Percentiles rank a stretch among this genome's conserved stretches.
phyloP scores from a whole-genome alignment of 1,284 basidiomycete species.

The Ganoderma sinense region DNA sequence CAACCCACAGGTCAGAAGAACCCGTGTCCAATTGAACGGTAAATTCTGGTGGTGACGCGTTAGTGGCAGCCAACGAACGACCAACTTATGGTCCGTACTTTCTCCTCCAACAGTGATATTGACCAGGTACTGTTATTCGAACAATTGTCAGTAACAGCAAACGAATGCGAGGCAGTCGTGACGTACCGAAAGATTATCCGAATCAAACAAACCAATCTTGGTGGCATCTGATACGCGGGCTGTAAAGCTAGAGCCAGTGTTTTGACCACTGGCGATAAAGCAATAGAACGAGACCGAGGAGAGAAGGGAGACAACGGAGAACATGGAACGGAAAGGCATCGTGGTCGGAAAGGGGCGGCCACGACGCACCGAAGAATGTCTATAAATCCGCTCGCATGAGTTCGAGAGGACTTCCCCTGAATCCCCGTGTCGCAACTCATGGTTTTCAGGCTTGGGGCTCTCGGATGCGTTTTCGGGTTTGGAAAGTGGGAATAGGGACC shows the following conservation, averaged over 20 bases:
- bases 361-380: neutral
- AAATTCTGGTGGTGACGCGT: conserved; percentile 12
- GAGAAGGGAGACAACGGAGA: neutral
- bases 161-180: neutral
- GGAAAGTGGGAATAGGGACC: too few relatives aligned
- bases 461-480: too few relatives aligned
- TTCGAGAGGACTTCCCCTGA: too few relatives aligned
- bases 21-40: conserved; percentile 34
- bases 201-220: neutral
- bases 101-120: neutral
- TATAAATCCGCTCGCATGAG: too few relatives aligned
- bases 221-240: neutral
- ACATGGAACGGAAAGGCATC: neutral
- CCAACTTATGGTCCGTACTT: neutral
- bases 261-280: neutral
- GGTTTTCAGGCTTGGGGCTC: too few relatives aligned
- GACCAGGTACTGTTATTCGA: neutral
- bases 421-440: too few relatives aligned
- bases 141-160: neutral
- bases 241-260: neutral
- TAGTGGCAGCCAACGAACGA: neutral
- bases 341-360: neutral
- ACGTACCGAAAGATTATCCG: neutral
- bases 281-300: neutral
- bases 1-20: conserved; percentile 35